Evolutionary conservation across 75 land plant genomes (phyloP).

Genomic region (Selaginella moellendorffii): DNA sequence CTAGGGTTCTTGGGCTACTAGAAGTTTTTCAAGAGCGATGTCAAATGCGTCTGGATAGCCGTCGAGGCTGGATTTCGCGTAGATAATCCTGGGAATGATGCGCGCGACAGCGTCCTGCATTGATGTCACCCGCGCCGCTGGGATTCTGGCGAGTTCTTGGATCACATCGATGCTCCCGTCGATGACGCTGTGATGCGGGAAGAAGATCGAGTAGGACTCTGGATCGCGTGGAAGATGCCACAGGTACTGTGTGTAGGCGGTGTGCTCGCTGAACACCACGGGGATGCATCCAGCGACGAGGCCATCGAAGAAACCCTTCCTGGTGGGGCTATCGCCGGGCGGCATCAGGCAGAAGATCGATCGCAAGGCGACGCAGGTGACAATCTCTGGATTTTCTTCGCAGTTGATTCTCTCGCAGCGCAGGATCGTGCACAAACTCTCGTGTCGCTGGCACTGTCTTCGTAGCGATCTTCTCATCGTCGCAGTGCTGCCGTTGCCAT

Average conservation of each 20-base stretch:
- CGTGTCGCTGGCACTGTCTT: background rate
- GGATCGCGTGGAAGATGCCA: background rate
- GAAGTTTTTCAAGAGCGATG: background rate
- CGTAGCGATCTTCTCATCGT: background rate
- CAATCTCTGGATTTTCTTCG: background rate
- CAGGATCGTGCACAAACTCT: background rate
- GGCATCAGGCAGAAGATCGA: conserved; percentile 7
- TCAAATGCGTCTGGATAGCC: conserved; percentile 1
- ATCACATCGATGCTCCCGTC: background rate
- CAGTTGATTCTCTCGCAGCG: background rate
- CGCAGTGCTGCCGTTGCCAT: background rate
- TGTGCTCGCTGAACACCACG: background rate
- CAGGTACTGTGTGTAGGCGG: conserved; percentile 6
- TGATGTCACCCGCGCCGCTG: background rate
- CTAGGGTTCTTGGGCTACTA: too few species aligned
- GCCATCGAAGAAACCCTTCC: background rate
- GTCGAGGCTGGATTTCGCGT: background rate
- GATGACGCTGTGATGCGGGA: background rate
- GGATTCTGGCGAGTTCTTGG: background rate
- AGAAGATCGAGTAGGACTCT: background rate
- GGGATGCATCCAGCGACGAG: background rate
- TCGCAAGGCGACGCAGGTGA: background rate
- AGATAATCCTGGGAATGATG: conserved; percentile 1
- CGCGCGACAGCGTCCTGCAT: background rate
- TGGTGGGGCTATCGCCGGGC: conserved; percentile 5